Evolutionary conservation across 1,284 basidiomycete genomes (phyloP).

Genomic region (Ceratobasidium sp.): DNA sequence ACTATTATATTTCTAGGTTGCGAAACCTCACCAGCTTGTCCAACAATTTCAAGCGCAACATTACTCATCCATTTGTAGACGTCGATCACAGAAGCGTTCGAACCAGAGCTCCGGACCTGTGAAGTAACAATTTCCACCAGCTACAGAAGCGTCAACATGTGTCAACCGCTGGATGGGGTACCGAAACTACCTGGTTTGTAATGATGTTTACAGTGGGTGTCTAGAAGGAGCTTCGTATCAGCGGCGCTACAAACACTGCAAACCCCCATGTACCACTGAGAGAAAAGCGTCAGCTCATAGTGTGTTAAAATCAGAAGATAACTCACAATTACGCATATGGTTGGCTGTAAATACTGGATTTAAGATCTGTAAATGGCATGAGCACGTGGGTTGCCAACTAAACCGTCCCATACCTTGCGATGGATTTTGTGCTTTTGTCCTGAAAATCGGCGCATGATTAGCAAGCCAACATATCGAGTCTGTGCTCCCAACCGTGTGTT

Average conservation of each 20-base stretch:
- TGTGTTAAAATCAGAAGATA: neutral
- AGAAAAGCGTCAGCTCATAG: neutral
- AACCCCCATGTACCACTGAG: neutral
- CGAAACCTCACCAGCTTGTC: slow-evolving; percentile 50
- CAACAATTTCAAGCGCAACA: slow-evolving; percentile 59
- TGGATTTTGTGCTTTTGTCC: too few species aligned
- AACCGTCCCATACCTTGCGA: too few species aligned
- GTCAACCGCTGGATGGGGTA: slow-evolving; percentile 10
- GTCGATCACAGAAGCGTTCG: slow-evolving; percentile 50
- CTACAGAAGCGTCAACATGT: slow-evolving; percentile 43
- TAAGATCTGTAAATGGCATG: slow-evolving; percentile 53
- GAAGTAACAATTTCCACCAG: slow-evolving; percentile 42
- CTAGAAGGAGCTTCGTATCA: slow-evolving; percentile 42
- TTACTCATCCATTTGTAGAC: slow-evolving; percentile 60
- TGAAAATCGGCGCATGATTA: neutral
- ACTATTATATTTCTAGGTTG: neutral
- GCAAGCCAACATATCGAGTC: neutral
- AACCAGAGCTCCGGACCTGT: slow-evolving; percentile 42
- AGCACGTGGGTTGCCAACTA: too few species aligned
- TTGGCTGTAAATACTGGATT: slow-evolving; percentile 57
- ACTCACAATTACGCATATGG: slow-evolving; percentile 52
- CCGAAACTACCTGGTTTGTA: slow-evolving; percentile 51
- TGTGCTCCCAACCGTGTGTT: too few species aligned
- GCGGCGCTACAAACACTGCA: too few species aligned
- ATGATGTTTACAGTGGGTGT: slow-evolving; percentile 57